phyloP scores from a whole-genome alignment of 148 eudicot species.

The Silene conica region DNA sequence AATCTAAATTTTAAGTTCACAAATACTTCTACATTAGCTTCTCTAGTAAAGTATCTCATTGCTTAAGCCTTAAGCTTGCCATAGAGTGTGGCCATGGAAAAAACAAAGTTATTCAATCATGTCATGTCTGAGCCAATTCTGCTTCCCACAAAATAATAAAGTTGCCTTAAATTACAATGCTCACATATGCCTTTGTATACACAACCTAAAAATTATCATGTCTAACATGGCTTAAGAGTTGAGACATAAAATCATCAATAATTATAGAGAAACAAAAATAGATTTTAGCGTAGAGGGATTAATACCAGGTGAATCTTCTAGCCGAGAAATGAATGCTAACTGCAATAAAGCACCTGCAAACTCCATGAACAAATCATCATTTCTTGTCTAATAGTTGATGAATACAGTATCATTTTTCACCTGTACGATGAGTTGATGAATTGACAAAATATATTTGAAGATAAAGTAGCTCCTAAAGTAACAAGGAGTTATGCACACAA shows the following conservation, averaged over 20 bases:
- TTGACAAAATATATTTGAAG: neutral
- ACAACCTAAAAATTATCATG: slow-evolving; percentile 10
- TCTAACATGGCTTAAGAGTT: neutral
- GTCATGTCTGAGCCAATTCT: neutral
- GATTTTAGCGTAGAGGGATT: slow-evolving; percentile 10
- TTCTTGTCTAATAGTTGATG: neutral
- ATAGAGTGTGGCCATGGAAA: neutral
- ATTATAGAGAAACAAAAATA: neutral
- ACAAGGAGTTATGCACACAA: no score
- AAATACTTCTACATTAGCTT: neutral
- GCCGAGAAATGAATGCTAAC: slow-evolving; percentile 62
- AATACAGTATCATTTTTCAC: neutral
- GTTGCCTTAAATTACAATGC: neutral
- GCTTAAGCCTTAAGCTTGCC: neutral
- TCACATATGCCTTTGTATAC: neutral
- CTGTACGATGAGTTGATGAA: neutral
- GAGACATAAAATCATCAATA: neutral
- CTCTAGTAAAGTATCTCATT: neutral
- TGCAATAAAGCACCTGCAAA: slow-evolving; percentile 75
- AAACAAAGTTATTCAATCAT: neutral
- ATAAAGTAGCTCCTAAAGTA: neutral
- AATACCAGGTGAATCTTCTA: slow-evolving; percentile 78
- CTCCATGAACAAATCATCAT: slow-evolving; percentile 18
- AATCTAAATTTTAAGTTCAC: neutral
- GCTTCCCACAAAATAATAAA: neutral